A percentile compares a stretch with the other conserved stretches of the same genome.
These are phyloP conservation scores for Vitis rotundifolia DNA, from an alignment of 164 flowering plant species.

Conservation along the genomic window DNA sequence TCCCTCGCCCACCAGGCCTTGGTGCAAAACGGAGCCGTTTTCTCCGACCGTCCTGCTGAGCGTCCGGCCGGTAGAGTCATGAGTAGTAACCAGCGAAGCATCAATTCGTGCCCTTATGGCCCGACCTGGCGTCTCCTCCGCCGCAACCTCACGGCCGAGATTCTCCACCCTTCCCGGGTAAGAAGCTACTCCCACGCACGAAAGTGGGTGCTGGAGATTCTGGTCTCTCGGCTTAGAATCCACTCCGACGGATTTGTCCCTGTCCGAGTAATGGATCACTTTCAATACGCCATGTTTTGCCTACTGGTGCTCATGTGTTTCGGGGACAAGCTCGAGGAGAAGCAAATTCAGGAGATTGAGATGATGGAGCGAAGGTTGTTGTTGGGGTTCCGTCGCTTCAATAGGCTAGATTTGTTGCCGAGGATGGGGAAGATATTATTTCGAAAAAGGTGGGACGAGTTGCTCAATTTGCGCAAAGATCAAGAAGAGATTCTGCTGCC, in stretches of 20 bases:
- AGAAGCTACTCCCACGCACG: conserved; percentile 27
- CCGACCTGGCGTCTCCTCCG: conserved; percentile 47
- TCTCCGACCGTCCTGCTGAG: conserved; percentile 39
- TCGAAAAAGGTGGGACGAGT: conserved; percentile 21
- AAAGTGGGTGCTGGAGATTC: conserved; percentile 27
- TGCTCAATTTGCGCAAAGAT: conserved; percentile 14
- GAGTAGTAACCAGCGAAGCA: conserved; percentile 22
- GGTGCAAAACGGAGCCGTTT: conserved; percentile 35
- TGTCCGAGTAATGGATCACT: conserved; percentile 21
- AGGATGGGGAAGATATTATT: conserved; percentile 26
- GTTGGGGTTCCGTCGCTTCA: not conserved
- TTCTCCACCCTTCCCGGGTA: conserved; percentile 37
- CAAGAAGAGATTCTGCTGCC: conserved; percentile 23
- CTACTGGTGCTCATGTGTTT: conserved; percentile 46
- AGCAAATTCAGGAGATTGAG: conserved; percentile 24
- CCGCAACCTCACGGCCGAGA: conserved; percentile 37
- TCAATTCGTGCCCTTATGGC: conserved; percentile 38
- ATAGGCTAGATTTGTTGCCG: conserved; percentile 30
- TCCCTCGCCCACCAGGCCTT: conserved; percentile 38
- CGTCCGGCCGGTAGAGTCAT: conserved; percentile 7
- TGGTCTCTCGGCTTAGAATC: conserved; percentile 9
- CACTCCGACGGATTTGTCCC: not conserved
- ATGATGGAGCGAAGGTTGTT: conserved; percentile 9
- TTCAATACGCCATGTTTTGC: conserved; percentile 36
- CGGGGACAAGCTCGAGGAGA: conserved; percentile 38